These are phyloP conservation scores for Xylaria sp. DNA, from an alignment of 495 filamentous ascomycete species.

Conservation along the genomic window DNA sequence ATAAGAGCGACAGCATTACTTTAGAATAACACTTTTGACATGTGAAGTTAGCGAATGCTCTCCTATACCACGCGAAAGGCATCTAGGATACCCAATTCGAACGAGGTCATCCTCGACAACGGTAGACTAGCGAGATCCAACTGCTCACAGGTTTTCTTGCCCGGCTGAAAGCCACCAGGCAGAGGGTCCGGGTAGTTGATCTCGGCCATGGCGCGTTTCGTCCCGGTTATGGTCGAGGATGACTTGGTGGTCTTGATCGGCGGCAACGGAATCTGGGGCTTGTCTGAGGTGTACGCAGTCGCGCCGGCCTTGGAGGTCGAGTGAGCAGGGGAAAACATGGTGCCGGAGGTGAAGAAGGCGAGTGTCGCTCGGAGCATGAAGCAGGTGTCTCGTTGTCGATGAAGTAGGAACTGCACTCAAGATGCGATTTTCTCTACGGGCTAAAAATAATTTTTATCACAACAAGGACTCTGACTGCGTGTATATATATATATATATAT, in stretches of 20 bases:
- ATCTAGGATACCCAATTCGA: background rate
- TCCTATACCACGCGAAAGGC: background rate
- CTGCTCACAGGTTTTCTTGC: conserved; percentile 35
- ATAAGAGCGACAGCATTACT: background rate
- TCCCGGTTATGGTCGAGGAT: conserved; percentile 3
- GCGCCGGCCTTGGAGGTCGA: conserved; percentile 7
- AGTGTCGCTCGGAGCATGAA: conserved; percentile 7
- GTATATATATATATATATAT: background rate
- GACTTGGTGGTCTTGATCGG: conserved; percentile 4
- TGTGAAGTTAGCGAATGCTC: conserved; percentile 4
- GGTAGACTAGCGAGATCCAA: background rate
- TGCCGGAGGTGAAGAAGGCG: background rate
- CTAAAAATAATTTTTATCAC: background rate
- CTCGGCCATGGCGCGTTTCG: conserved; percentile 21
- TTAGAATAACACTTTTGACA: conserved; percentile 20
- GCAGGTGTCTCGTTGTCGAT: background rate
- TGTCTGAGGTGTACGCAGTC: conserved; percentile 10
- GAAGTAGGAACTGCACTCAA: background rate
- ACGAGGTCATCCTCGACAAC: background rate
- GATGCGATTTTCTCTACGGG: background rate
- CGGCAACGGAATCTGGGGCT: background rate
- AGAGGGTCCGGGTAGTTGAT: conserved; percentile 39
- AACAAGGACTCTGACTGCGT: background rate
- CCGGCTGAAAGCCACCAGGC: conserved; percentile 38
- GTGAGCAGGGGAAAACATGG: conserved; percentile 25